Percentiles rank a stretch among this genome's conserved stretches.
Evolutionary conservation across 2,329 filamentous ascomycete species (phyloP).

Genomic region (Amauroascus verrucosus): DNA sequence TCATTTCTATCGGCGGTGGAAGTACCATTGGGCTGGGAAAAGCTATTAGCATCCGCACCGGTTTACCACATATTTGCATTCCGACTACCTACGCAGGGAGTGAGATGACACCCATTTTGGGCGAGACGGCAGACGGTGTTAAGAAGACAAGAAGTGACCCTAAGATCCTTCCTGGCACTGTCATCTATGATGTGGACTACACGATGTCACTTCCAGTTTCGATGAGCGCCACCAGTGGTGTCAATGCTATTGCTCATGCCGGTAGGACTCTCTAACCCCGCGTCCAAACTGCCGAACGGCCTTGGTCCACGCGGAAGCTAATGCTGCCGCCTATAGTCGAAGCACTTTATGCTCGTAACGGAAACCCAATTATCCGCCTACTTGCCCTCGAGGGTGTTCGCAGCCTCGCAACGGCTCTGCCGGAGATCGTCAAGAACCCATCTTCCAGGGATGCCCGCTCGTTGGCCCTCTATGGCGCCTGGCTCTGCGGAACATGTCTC

Average conservation of each 20-base stretch:
- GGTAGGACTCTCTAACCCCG: slow-evolving; percentile 25
- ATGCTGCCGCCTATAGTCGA: slow-evolving; percentile 38
- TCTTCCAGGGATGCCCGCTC: slow-evolving; percentile 40
- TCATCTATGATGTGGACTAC: slow-evolving; percentile 56
- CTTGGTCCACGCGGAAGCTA: not conserved
- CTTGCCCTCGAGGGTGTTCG: slow-evolving; percentile 50
- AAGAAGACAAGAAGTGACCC: slow-evolving; percentile 51
- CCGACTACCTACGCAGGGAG: slow-evolving; percentile 54
- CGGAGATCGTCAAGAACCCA: slow-evolving; percentile 41
- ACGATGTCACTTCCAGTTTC: slow-evolving; percentile 48
- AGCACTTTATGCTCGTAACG: slow-evolving; percentile 52
- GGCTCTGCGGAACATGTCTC: slow-evolving; percentile 53
- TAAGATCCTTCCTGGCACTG: slow-evolving; percentile 49
- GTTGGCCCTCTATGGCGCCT: slow-evolving; percentile 51
- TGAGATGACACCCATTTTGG: slow-evolving; percentile 56
- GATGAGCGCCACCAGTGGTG: slow-evolving; percentile 49
- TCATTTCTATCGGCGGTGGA: slow-evolving; percentile 53
- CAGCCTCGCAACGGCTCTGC: slow-evolving; percentile 45
- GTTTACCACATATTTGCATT: slow-evolving; percentile 49
- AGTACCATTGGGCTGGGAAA: slow-evolving; percentile 55
- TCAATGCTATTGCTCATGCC: slow-evolving; percentile 57
- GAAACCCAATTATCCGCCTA: slow-evolving; percentile 50
- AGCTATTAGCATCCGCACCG: slow-evolving; percentile 45
- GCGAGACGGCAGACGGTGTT: slow-evolving; percentile 49
- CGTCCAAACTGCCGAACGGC: not conserved